Base-by-base conservation (phyloP, 768 basidiomycete species). In the Roridomyces roridus region DNA sequence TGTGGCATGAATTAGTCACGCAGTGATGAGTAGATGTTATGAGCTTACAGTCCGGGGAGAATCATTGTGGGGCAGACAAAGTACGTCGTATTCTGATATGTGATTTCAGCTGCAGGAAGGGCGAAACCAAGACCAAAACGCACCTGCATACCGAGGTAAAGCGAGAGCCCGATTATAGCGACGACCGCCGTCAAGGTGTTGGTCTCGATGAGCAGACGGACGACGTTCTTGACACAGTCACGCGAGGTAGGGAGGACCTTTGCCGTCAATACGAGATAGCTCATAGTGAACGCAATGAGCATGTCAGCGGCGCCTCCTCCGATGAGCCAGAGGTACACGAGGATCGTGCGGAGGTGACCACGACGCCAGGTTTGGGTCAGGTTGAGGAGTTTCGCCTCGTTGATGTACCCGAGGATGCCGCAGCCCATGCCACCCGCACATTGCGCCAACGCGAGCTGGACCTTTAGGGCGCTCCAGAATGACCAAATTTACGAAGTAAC, bases 401-500 rank as follows among this genome's bases (percentile, higher is more conserved):
- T 35, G 21, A 55, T 46, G 28, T 56, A 60, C 2, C 39, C 29
- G 15, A 52, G 6, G 26, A 52, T 44, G n/a, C 59, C 59, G 8
- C 8, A 6, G 29, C 53, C 59, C 53, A 60, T 48, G 10, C 59
- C 59, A 15, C 59, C 53, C 6, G 49, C 49, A 14, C 53, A 51
- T 18, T 60, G 54, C 1, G 49, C 44, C 17, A 51, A 15, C 20
- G 54, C n/a, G 14, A 51, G 21, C 55, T 42, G 43, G 15, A 25
- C 0, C 24, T 5, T 35, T 35, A 24, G n/a, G n/a, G n/a, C 20
- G 5, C 21, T 42, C 39, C 25, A 41, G 35, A 3, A 39, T 25
- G 41, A 31, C 5, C 9, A 8, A 31, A 18, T 6, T 18, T 7
- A 0, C 18, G 21, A 15, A 23, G 10, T 25, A 3, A 31, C 47